Base-by-base conservation (phyloP, 108 stramenopile species). In the Schizochytrium sp. region DNA sequence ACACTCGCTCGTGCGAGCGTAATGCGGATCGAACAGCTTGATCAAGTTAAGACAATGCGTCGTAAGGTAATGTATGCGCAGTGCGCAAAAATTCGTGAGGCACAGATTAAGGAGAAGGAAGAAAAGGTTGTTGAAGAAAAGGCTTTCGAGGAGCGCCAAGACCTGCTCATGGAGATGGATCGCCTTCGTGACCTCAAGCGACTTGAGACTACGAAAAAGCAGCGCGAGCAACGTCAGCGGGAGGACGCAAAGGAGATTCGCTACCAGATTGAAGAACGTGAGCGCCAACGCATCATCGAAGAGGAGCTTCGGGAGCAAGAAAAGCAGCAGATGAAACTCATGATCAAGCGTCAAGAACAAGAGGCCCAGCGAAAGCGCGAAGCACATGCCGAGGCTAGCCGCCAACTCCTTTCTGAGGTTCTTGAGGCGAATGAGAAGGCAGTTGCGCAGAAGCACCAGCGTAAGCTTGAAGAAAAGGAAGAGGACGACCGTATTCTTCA, bases 1-100 rank as follows among this genome's bases (percentile, higher is more conserved):
- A 42, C 17, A 12, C 42, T 40, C 40, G 46, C 45, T 38, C 61
- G 64, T 38, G 87, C 87, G 4, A 44, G 28, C 4, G n/a, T 10
- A 13, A 46, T 89, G 57, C 49, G 40, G 7, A 10, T 89, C 7
- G 89, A 89, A 12, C 72, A n/a, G 12, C 5, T 61, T 45, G 89
- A 89, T 56, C 88, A 88, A 3, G 89, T 89, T 13, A 89, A 89
- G 60, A 45, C 45, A 3, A 89, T 89, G 89, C 40, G 28, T 44
- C 38, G 76, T 61, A 55, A 49, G 44, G 61, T 60, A 28, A 60
- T 89, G 83, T 89, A 89, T 47, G 89, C 89, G 41, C 87, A 89
- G 87, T 89, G 88, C 58, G 89, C 88, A 46, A 89, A 19, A 40
- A 56, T 89, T 3, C 73, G 89, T 28, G 83, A 89, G 2, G 7